Evolutionary conservation across 352 stramenopile species (phyloP), one percentile per base, ranked within the genome.

Genomic region (Pilasporangium apinafurcum): DNA sequence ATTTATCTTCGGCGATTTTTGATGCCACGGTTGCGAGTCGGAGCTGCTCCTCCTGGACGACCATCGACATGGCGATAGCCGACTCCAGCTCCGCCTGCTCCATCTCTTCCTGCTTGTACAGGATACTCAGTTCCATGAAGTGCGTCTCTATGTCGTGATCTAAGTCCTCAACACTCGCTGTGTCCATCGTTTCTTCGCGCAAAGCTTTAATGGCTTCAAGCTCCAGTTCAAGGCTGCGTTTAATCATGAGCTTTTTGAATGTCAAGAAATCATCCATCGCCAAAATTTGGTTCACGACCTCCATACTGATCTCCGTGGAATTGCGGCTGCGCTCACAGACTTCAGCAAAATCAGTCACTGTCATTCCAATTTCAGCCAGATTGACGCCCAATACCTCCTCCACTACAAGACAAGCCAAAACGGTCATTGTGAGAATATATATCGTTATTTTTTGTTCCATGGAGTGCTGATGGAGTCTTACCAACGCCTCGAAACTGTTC

Each of bases 231-330:
- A 93, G 62, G 52, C 95, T 95, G 44, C 81, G 78, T 62, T 95
- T 96, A 31, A 92, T 61, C 86, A 95, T 96, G 53, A 96, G 75
- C 53, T 94, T 95, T 61, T 95, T 96, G 61, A 95, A 96, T 25
- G 79, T 92, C 36, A 93, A 36, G 48, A 95, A 96, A 61, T 96
- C 84, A 54, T 95, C 81, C 59, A 95, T 89, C 12, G 86, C 84
- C 18, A 95, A 53, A 28, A 96, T 83, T 49, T 94, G 74, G 44
- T 91, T 85, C 48, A 95, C 68, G n/a, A 95, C 83, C 14, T 80
- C 65, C 37, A 69, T 68, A 43, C 70, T 86, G 24, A 91, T 69
- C 34, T 82, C 65, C 22, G 53, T 75, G 21, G 60, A 62, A 34
- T 86, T 64, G 12, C 77, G 62, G 17, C 73, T 67, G 33, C 77